Percentiles rank a stretch among this genome's conserved stretches.
Evolutionary conservation across 2,329 filamentous ascomycete species (phyloP).

Genomic region (Trichoderma sp.): DNA sequence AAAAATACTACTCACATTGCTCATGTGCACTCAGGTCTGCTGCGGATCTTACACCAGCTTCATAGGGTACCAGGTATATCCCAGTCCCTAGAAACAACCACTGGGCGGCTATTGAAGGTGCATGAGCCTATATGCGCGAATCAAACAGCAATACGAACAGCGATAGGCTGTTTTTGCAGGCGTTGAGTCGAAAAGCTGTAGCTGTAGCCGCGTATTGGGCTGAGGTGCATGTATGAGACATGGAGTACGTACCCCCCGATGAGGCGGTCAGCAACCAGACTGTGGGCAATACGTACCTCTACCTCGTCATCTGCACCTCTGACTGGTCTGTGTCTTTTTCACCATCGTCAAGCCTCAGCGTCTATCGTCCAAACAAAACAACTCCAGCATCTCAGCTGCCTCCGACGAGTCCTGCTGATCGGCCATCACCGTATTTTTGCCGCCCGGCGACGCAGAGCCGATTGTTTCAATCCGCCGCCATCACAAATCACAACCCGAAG

Average conservation of each 20-base stretch:
- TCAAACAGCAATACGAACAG: neutral
- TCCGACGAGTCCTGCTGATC: neutral
- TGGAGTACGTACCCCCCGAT: neutral
- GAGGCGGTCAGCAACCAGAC: neutral
- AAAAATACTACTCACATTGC: too few species aligned
- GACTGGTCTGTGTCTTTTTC: neutral
- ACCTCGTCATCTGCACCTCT: neutral
- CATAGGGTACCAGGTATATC: neutral
- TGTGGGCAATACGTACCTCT: neutral
- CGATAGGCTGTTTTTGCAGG: neutral
- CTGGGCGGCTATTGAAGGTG: neutral
- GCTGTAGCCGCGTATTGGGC: neutral
- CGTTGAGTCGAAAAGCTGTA: neutral
- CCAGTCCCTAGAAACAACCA: neutral
- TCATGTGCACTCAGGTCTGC: neutral
- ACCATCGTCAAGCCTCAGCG: constrained; percentile 9
- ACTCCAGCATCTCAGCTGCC: neutral
- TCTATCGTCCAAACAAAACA: neutral
- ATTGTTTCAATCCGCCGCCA: neutral
- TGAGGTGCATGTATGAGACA: neutral
- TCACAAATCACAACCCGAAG: neutral
- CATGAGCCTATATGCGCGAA: neutral
- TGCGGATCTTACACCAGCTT: neutral
- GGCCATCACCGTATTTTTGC: neutral
- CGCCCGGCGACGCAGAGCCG: constrained; percentile 4